Percentiles rank a stretch among this genome's conserved stretches.
phyloP scores from a whole-genome alignment of 1,284 basidiomycete species.

The Trichosporon sp. region DNA sequence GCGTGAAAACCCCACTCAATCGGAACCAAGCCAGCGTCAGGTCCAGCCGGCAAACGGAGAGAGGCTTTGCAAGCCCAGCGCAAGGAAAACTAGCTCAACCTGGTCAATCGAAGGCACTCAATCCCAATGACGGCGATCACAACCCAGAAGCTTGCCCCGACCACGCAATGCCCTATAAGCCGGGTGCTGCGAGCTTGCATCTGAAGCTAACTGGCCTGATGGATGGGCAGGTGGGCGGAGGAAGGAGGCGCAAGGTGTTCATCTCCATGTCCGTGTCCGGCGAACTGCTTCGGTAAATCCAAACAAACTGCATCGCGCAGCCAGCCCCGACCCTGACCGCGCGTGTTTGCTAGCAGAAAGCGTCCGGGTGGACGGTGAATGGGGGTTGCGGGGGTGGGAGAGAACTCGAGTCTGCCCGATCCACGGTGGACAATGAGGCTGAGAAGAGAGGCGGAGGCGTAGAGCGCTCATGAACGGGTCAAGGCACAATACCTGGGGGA shows the following conservation, averaged over 20 bases:
- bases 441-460: not conserved
- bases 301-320: not conserved
- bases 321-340: not conserved
- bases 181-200: conserved; percentile 1
- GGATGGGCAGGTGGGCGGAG: not conserved
- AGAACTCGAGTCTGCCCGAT: conserved; percentile 3
- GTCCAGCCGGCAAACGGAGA: not conserved
- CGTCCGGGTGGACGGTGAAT: conserved; percentile 13
- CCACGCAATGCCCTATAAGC: not conserved
- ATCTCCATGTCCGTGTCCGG: conserved; percentile 3
- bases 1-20: not conserved
- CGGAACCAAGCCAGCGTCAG: not conserved
- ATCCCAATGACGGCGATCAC: conserved; percentile 14
- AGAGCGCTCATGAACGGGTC: not conserved
- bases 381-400: not conserved
- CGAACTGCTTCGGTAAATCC: not conserved
- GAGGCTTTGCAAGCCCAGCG: not conserved
- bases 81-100: conserved; percentile 12
- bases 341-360: not conserved
- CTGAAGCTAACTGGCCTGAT: not conserved
- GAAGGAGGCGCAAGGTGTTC: not conserved
- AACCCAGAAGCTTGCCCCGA: conserved; percentile 9
- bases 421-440: not conserved
- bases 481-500: conserved; percentile 16
- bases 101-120: conserved; percentile 4